Percentiles rank a stretch among this genome's conserved stretches.
phyloP scores from a whole-genome alignment of 2,329 filamentous ascomycete species.

The Botrytis elliptica region DNA sequence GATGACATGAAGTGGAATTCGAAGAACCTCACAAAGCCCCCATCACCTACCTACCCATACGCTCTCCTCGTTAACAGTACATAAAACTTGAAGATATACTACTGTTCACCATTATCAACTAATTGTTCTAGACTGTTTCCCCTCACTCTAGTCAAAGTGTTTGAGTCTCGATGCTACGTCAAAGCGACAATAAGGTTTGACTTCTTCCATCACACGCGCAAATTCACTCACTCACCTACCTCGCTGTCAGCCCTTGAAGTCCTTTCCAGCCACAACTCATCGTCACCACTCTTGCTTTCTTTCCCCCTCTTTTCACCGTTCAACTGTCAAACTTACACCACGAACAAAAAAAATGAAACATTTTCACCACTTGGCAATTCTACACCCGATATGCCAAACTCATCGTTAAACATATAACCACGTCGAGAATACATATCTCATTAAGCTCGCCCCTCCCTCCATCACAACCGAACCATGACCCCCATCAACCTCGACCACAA shows the following conservation, averaged over 20 bases:
- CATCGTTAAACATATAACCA: background rate
- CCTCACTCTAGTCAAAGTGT: background rate
- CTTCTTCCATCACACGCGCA: background rate
- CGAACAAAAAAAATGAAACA: background rate
- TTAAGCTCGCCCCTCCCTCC: background rate
- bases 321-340: background rate
- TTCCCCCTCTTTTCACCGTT: background rate
- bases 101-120: background rate
- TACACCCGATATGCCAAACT: background rate
- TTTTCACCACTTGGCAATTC: background rate
- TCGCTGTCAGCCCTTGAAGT: background rate
- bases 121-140: background rate
- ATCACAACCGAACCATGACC: background rate
- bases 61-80: background rate
- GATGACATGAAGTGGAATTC: background rate
- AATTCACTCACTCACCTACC: background rate
- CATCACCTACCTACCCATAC: background rate
- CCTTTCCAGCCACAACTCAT: background rate
- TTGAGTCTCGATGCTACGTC: background rate
- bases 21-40: background rate
- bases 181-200: background rate
- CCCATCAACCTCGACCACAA: background rate
- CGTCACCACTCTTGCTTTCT: background rate
- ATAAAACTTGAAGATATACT: conserved; percentile 1
- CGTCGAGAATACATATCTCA: background rate